Conservation (phyloP, 2,329 filamentous ascomycete genomes). For the Trichoderma hamatum region DNA sequence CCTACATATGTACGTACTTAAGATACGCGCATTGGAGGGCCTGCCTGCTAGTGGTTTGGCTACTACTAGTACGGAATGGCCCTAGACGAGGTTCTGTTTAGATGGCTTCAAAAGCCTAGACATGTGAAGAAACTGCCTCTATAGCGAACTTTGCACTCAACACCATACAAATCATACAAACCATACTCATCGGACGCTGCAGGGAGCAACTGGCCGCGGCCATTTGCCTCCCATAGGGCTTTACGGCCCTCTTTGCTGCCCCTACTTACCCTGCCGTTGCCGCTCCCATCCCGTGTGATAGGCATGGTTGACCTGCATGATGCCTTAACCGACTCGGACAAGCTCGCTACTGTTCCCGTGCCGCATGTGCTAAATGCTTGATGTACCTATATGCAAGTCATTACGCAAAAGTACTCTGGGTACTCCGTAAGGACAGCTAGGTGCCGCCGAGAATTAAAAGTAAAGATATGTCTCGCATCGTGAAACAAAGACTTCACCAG, state of each 20-base stretch:
- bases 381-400: not conserved
- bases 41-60: too few relatives aligned
- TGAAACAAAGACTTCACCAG: not conserved
- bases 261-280: not conserved
- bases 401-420: not conserved
- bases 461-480: not conserved
- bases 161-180: not conserved
- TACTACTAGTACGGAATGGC: not conserved
- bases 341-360: not conserved
- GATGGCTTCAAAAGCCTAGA: not conserved
- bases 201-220: not conserved
- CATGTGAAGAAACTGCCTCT: not conserved
- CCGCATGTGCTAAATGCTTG: not conserved
- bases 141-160: not conserved
- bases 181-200: not conserved
- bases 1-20: not conserved
- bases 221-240: not conserved
- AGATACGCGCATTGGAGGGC: not conserved
- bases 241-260: not conserved
- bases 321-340: not conserved
- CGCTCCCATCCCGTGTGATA: not conserved
- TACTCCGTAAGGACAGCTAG: not conserved
- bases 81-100: not conserved
- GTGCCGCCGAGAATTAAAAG: not conserved
- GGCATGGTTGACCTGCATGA: constrained; percentile 12